Conservation (phyloP, 2,329 filamentous ascomycete species). For the Calonectria crousiana region DNA sequence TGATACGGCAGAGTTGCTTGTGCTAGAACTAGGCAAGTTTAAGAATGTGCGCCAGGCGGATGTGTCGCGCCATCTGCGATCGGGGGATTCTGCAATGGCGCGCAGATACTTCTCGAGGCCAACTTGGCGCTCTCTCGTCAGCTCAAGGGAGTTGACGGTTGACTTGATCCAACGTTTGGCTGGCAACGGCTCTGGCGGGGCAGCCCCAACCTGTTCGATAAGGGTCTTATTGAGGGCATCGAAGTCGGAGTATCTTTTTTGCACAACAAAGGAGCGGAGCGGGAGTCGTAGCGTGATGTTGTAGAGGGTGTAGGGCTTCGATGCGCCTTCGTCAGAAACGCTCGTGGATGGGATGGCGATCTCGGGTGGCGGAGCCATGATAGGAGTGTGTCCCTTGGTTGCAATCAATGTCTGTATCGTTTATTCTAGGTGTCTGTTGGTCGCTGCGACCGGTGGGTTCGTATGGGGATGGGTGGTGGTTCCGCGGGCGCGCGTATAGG, state of each 20-base stretch:
- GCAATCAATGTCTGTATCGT: background rate
- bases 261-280: constrained; percentile 79
- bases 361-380: constrained; percentile 74
- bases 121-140: constrained; percentile 77
- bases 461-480: background rate
- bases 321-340: constrained; percentile 60
- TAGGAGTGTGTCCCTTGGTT: constrained; percentile 20
- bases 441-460: background rate
- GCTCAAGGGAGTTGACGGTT: constrained; percentile 75
- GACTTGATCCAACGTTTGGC: constrained; percentile 82
- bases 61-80: constrained; percentile 81
- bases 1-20: constrained; percentile 61
- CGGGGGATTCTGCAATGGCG: constrained; percentile 78
- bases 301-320: constrained; percentile 81
- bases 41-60: constrained; percentile 80
- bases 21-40: constrained; percentile 71
- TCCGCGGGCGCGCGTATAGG: background rate
- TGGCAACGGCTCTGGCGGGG: constrained; percentile 77
- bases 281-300: constrained; percentile 83
- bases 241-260: constrained; percentile 89
- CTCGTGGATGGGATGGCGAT: constrained; percentile 77
- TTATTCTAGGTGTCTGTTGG: background rate
- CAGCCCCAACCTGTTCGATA: constrained; percentile 66
- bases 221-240: constrained; percentile 73
- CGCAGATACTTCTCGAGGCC: constrained; percentile 79